Percentiles rank a stretch among this genome's conserved stretches.
phyloP scores from a whole-genome alignment of 768 basidiomycete species.

The Rubroboletus satanas region DNA sequence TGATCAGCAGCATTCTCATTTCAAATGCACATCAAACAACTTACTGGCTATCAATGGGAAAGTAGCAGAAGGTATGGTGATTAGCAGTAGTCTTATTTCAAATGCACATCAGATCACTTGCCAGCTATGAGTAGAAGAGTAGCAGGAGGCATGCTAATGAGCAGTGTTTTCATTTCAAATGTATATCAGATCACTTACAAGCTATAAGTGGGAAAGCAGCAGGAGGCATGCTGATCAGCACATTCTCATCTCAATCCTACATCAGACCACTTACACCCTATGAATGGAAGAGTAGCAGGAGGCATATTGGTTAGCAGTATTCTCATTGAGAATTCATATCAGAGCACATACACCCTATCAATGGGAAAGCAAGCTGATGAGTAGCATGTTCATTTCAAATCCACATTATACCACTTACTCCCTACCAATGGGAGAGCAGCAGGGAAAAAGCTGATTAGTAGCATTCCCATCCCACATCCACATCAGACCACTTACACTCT shows the following conservation, averaged over 20 bases:
- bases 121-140: neutral
- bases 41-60: neutral
- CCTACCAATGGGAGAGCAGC: neutral
- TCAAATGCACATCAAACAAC: neutral
- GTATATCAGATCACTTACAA: too few species aligned
- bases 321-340: neutral
- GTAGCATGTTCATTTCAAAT: too few species aligned
- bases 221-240: too few species aligned
- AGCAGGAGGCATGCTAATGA: neutral
- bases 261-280: neutral
- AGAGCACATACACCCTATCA: too few species aligned
- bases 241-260: too few species aligned
- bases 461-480: neutral
- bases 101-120: neutral
- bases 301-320: neutral
- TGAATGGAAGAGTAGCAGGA: neutral
- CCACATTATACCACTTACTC: too few species aligned
- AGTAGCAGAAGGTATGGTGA: neutral
- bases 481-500: neutral
- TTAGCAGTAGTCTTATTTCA: neutral
- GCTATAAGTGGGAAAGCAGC: too few species aligned
- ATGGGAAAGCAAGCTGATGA: too few species aligned
- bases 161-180: too few species aligned
- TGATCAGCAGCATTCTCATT: neutral
- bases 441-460: neutral